These are phyloP conservation scores for Lactarius quietus DNA, from an alignment of 768 basidiomycete genomes.

Conservation along the genomic window DNA sequence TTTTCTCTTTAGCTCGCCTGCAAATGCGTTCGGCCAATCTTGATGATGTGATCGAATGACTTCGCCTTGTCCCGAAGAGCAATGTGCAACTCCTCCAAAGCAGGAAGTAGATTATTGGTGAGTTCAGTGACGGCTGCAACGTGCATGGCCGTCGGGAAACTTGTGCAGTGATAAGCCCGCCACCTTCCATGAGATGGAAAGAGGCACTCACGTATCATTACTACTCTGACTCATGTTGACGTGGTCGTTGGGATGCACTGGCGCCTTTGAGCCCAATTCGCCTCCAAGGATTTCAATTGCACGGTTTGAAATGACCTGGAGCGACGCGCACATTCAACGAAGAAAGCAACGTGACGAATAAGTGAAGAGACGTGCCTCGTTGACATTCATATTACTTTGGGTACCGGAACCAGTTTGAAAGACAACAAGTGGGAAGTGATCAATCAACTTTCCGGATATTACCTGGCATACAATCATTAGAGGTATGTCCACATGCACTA, in stretches of 20 bases:
- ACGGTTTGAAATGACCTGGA: constrained; percentile 93
- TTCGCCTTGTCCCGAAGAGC: constrained; percentile 81
- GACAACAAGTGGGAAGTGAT: constrained; percentile 97
- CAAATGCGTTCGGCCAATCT: constrained; percentile 97
- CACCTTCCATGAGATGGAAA: not conserved
- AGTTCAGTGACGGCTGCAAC: constrained; percentile 93
- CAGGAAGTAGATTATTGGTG: constrained; percentile 73
- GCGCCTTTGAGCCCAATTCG: constrained; percentile 90
- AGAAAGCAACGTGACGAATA: not conserved
- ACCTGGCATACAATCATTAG: constrained; percentile 51
- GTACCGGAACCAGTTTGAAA: constrained; percentile 99
- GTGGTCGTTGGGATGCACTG: constrained; percentile 99
- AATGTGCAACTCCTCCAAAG: constrained; percentile 76
- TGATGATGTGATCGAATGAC: constrained; percentile 88
- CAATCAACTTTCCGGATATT: constrained; percentile 89
- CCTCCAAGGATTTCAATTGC: constrained; percentile 97
- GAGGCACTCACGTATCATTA: constrained; percentile 82
- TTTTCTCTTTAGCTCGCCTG: constrained; percentile 45
- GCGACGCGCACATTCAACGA: not conserved
- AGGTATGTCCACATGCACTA: not conserved
- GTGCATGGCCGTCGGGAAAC: constrained; percentile 99
- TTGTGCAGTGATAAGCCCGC: constrained; percentile 33
- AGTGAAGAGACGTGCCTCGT: constrained; percentile 60
- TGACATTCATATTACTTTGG: constrained; percentile 98
- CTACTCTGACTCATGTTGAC: constrained; percentile 99